These are phyloP conservation scores for Litsea cubeba DNA, from an alignment of 164 flowering plant genomes.

Conservation along the genomic window DNA sequence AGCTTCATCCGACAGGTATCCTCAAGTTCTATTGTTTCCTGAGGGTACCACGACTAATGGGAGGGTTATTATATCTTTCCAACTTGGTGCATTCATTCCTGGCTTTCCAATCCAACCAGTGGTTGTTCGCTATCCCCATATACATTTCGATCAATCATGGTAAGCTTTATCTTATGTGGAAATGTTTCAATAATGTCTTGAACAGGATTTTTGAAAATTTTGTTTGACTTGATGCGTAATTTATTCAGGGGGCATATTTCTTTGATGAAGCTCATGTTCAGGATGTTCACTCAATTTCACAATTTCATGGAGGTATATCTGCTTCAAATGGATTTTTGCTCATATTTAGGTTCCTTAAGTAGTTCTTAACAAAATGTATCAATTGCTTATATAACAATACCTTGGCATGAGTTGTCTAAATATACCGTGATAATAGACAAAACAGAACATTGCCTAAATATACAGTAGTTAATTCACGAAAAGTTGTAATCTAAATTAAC, in stretches of 20 bases:
- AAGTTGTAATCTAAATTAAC: too few relatives aligned
- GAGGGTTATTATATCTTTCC: conserved; percentile 67
- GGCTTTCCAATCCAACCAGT: conserved; percentile 90
- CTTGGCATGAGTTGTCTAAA: too few relatives aligned
- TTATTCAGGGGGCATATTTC: conserved; percentile 73
- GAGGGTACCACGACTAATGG: conserved; percentile 99
- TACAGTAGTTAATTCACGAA: too few relatives aligned
- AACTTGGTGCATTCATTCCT: conserved; percentile 95
- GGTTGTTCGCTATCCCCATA: conserved; percentile 85
- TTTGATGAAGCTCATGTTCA: conserved; percentile 80
- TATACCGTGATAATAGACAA: too few relatives aligned
- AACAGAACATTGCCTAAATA: too few relatives aligned
- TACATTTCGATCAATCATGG: conserved; percentile 99
- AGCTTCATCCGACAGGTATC: conserved; percentile 72
- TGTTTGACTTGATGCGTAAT: conserved; percentile 7
- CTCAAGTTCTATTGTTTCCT: conserved; percentile 86
- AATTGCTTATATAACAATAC: too few relatives aligned
- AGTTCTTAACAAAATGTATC: background rate
- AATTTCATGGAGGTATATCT: conserved; percentile 83
- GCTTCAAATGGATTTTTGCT: conserved; percentile 11
- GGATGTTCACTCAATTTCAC: conserved; percentile 99
- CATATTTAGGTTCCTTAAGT: background rate
- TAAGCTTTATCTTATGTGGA: conserved; percentile 21
- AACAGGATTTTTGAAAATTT: background rate
- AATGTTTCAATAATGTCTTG: background rate